Evolutionary conservation across 2,329 filamentous ascomycete genomes (phyloP).

Genomic region (Colletotrichum lini): DNA sequence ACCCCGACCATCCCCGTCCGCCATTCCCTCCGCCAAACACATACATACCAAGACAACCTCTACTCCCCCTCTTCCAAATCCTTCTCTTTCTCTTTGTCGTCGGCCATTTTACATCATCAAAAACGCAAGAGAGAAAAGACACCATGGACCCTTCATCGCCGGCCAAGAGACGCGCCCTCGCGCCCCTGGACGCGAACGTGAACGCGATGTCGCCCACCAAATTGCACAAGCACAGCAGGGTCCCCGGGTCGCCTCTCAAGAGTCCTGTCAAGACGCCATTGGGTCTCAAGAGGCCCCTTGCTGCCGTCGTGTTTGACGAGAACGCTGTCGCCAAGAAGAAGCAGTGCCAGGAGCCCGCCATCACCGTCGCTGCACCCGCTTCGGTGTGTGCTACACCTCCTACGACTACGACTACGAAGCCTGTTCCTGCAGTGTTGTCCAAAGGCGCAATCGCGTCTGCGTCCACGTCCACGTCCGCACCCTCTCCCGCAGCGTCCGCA

Average conservation of each 20-base stretch:
- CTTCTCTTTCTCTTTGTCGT: background rate
- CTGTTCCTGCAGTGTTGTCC: background rate
- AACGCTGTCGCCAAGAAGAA: conserved; percentile 43
- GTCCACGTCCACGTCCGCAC: conserved; percentile 8
- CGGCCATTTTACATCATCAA: background rate
- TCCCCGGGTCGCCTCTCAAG: conserved; percentile 34
- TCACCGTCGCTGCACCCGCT: background rate
- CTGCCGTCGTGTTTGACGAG: conserved; percentile 34
- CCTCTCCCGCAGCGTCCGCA: conserved; percentile 5
- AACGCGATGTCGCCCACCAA: conserved; percentile 57
- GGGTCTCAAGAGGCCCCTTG: conserved; percentile 40
- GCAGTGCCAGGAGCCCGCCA: conserved; percentile 43
- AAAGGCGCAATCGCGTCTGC: background rate
- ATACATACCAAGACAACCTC: background rate
- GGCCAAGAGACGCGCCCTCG: conserved; percentile 64
- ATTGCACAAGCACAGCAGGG: conserved; percentile 44
- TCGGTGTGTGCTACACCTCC: background rate
- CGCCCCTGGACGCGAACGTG: conserved; percentile 62
- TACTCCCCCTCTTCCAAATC: background rate
- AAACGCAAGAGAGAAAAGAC: background rate
- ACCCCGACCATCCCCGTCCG: conserved; percentile 1
- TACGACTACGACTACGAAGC: background rate
- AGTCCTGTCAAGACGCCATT: conserved; percentile 38
- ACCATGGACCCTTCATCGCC: conserved; percentile 53
- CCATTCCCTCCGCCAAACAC: background rate